These are phyloP conservation scores for Coemansia sp. DNA, from an alignment of 192 early-diverging fungal genomes.

Conservation along the genomic window DNA sequence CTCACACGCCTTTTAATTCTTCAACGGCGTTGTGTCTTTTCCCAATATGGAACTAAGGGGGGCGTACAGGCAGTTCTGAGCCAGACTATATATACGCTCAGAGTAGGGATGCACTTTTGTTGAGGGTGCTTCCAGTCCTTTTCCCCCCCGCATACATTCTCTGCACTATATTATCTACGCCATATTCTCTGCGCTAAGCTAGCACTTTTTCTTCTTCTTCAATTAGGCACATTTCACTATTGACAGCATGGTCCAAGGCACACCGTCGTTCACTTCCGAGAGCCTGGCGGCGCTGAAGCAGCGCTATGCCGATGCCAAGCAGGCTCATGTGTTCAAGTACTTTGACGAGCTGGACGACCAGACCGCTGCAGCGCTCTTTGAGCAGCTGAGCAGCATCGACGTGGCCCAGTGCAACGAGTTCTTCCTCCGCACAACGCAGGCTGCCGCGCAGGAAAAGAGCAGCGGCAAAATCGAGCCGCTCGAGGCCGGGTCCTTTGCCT, in stretches of 20 bases:
- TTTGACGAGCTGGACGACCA: constrained; percentile 65
- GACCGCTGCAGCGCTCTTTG: constrained; percentile 59
- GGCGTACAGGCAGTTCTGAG: no score
- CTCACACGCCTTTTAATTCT: no score
- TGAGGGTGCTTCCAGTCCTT: no score
- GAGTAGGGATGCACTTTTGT: no score
- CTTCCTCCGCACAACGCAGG: constrained; percentile 69
- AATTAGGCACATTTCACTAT: neutral
- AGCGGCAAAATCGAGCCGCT: constrained; percentile 69
- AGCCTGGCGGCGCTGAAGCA: constrained; percentile 55
- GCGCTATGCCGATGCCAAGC: constrained; percentile 67
- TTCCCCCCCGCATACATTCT: no score
- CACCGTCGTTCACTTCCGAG: constrained; percentile 47
- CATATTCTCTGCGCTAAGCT: neutral
- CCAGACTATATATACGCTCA: no score
- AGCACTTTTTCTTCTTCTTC: neutral
- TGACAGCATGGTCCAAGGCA: constrained; percentile 38
- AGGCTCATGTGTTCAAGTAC: constrained; percentile 86
- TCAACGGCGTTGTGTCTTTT: no score
- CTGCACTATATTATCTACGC: no score
- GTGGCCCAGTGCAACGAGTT: constrained; percentile 78
- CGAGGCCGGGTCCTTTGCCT: constrained; percentile 67
- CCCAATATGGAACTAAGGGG: no score
- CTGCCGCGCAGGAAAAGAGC: constrained; percentile 37
- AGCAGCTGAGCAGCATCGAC: constrained; percentile 72